phyloP scores from a whole-genome alignment of 768 basidiomycete species.

The Mrakia gelida region DNA sequence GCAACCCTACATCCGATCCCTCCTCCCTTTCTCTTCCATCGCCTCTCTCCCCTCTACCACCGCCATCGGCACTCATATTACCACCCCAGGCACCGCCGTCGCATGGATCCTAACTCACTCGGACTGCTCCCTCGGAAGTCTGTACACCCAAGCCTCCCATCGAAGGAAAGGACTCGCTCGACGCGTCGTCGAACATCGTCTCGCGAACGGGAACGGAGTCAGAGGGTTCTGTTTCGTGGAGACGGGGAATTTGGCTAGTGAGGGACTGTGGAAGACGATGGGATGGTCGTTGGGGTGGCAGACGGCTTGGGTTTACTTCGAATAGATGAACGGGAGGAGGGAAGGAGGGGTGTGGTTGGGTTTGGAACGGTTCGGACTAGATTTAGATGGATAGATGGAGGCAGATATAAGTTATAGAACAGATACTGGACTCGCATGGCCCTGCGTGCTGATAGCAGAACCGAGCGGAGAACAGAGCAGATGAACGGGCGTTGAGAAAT shows the following conservation, averaged over 20 bases:
- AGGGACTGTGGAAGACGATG: not conserved
- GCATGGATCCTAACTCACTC: slow-evolving; percentile 22
- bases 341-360: not conserved
- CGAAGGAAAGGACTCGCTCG: slow-evolving; percentile 18
- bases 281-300: slow-evolving; percentile 1
- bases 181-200: not conserved
- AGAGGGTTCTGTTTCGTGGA: not conserved
- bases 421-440: too few species aligned
- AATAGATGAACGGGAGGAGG: too few species aligned
- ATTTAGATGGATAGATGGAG: too few species aligned
- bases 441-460: too few species aligned
- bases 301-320: not conserved
- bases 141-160: not conserved
- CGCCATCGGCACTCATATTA: not conserved
- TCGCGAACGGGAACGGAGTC: not conserved
- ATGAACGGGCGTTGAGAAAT: too few species aligned
- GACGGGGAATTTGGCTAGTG: not conserved
- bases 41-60: not conserved
- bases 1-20: not conserved
- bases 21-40: slow-evolving; percentile 18
- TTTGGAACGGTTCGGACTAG: too few species aligned
- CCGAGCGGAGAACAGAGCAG: too few species aligned
- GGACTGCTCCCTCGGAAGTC: slow-evolving; percentile 8
- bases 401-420: too few species aligned
- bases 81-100: not conserved